Evolutionary conservation across 1,284 basidiomycete species (phyloP).

Genomic region (Vanrija sp.): DNA sequence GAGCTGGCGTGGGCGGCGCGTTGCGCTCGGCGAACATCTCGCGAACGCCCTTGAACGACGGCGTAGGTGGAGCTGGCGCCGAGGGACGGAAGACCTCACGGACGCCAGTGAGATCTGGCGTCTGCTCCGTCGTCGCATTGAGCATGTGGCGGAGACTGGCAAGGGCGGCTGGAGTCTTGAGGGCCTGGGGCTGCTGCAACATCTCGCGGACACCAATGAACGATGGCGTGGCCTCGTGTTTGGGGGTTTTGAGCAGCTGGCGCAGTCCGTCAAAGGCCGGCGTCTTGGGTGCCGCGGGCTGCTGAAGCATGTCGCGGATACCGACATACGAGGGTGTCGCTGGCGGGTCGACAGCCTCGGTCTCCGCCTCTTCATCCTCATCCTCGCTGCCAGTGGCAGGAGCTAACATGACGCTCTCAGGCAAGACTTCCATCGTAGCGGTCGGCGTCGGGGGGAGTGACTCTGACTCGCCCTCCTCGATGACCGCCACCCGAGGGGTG

Average conservation of each 20-base stretch:
- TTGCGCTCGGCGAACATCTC: conserved; percentile 21
- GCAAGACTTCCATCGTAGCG: not conserved
- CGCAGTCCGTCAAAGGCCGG: not conserved
- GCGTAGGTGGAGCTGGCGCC: conserved; percentile 14
- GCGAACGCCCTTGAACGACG: conserved; percentile 21
- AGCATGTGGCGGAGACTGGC: too few relatives aligned
- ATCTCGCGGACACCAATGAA: conserved; percentile 24
- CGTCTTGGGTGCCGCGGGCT: not conserved
- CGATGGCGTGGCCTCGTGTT: conserved; percentile 20
- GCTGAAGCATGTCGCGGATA: conserved; percentile 19
- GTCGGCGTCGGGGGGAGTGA: conserved; percentile 2
- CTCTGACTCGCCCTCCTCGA: conserved; percentile 12
- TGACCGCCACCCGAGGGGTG: not conserved
- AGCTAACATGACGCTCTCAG: not conserved
- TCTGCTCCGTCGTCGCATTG: not conserved
- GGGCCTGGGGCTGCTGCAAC: conserved; percentile 8
- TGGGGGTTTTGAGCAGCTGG: conserved; percentile 5
- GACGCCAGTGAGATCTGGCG: conserved; percentile 4
- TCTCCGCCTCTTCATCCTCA: not conserved
- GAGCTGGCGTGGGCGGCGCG: conserved; percentile 16
- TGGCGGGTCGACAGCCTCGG: not conserved
- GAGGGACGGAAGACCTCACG: not conserved
- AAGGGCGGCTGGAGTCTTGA: not conserved
- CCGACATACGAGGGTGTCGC: conserved; percentile 29
- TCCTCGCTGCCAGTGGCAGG: not conserved